phyloP scores from a whole-genome alignment of 352 stramenopile species.

The Phytophthora ramorum region DNA sequence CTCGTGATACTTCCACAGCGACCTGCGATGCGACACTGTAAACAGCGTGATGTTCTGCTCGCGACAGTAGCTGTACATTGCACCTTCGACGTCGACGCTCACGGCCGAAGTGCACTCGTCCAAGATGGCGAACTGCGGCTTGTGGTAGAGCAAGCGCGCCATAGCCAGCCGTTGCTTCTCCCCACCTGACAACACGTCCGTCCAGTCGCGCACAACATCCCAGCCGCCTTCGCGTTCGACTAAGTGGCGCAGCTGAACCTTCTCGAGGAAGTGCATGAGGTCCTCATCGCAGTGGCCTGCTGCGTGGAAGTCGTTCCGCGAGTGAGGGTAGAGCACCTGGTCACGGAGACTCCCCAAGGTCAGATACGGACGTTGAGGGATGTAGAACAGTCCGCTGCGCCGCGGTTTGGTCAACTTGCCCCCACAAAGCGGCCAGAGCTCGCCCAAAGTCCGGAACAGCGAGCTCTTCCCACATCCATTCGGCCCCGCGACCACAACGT shows the following conservation, averaged over 20 bases:
- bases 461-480: constrained; percentile 87
- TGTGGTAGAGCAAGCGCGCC: constrained; percentile 87
- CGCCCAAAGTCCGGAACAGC: constrained; percentile 83
- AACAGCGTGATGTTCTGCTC: constrained; percentile 90
- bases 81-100: constrained; percentile 81
- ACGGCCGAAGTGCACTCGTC: constrained; percentile 86
- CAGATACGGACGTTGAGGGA: constrained; percentile 86
- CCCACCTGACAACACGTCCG: constrained; percentile 82
- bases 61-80: constrained; percentile 81
- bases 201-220: constrained; percentile 82
- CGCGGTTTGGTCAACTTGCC: constrained; percentile 73
- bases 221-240: constrained; percentile 68
- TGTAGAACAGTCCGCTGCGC: constrained; percentile 83
- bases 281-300: constrained; percentile 56
- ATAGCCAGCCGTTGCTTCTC: constrained; percentile 92
- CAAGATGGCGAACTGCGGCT: constrained; percentile 87
- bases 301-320: constrained; percentile 53
- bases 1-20: constrained; percentile 88
- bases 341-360: constrained; percentile 89
- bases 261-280: constrained; percentile 65
- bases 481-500: constrained; percentile 78
- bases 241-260: constrained; percentile 78
- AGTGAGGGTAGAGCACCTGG: constrained; percentile 88
- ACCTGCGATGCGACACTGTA: constrained; percentile 89
- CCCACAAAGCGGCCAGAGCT: constrained; percentile 83